phyloP scores from a whole-genome alignment of 495 filamentous ascomycete species.

The Penicillium longicatenatum region DNA sequence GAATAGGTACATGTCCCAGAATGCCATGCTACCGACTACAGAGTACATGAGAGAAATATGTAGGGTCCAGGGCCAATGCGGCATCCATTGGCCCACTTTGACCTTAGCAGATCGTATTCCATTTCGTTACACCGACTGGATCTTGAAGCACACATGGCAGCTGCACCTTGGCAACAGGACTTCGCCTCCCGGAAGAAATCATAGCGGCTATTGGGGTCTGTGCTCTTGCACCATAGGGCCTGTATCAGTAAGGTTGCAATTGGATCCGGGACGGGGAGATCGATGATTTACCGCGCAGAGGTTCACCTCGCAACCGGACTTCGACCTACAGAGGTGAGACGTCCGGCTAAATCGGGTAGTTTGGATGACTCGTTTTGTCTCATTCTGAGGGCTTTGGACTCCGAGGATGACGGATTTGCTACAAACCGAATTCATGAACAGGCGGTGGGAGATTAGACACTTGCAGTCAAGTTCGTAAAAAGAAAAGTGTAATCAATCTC shows the following conservation, averaged over 20 bases:
- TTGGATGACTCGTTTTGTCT: conserved; percentile 20
- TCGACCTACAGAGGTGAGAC: not conserved
- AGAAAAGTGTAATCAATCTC: not conserved
- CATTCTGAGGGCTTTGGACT: not conserved
- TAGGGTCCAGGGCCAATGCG: conserved; percentile 9
- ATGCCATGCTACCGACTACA: conserved; percentile 1
- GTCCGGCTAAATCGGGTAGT: conserved; percentile 9
- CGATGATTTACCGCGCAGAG: conserved; percentile 25
- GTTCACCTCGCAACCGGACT: not conserved
- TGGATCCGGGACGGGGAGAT: conserved; percentile 10
- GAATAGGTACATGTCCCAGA: conserved; percentile 6
- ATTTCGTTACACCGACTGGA: conserved; percentile 23
- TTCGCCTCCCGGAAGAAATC: not conserved
- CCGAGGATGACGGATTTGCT: not conserved
- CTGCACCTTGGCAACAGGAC: conserved; percentile 10
- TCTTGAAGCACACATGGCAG: conserved; percentile 20
- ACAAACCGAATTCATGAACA: not conserved
- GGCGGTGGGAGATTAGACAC: not conserved
- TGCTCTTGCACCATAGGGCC: not conserved
- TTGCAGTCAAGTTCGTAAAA: not conserved
- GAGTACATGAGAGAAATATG: not conserved
- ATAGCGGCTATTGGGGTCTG: not conserved
- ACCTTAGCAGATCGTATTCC: conserved; percentile 9
- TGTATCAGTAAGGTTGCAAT: conserved; percentile 5
- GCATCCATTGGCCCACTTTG: conserved; percentile 13